A percentile compares a stretch with the other conserved stretches of the same genome.
phyloP scores from a whole-genome alignment of 2,329 filamentous ascomycete genomes.

The Monilinia vaccinii-corymbosi region DNA sequence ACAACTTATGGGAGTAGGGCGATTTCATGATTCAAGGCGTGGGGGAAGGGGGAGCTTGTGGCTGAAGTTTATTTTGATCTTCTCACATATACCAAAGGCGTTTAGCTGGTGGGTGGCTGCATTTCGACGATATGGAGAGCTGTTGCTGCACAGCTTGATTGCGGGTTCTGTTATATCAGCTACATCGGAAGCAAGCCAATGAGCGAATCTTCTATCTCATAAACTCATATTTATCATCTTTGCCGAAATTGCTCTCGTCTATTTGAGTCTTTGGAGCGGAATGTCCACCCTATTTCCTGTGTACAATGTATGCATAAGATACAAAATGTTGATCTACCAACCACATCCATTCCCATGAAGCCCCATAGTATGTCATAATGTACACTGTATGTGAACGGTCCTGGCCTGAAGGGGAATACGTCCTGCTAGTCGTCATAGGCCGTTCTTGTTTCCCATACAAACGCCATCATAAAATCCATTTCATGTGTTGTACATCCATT shows the following conservation, averaged over 20 bases:
- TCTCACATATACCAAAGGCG: slow-evolving; percentile 7
- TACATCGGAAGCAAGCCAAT: background rate
- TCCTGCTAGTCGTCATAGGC: slow-evolving; percentile 1
- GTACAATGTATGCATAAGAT: background rate
- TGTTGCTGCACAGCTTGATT: background rate
- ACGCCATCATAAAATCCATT: slow-evolving; percentile 16
- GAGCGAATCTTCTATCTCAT: background rate
- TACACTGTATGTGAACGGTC: slow-evolving; percentile 1
- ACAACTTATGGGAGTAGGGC: background rate
- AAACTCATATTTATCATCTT: background rate
- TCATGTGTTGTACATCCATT: slow-evolving; percentile 3
- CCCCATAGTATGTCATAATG: slow-evolving; percentile 5
- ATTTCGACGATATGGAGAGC: background rate
- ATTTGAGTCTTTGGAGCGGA: slow-evolving; percentile 4
- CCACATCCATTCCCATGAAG: background rate
- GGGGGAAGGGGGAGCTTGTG: background rate
- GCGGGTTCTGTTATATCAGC: background rate
- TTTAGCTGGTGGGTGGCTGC: slow-evolving; percentile 3
- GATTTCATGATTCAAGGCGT: background rate
- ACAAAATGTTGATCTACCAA: background rate
- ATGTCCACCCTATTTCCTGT: background rate
- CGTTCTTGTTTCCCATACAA: slow-evolving; percentile 13
- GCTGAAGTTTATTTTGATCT: background rate
- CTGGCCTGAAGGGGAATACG: background rate
- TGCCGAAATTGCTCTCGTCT: background rate